Evolutionary conservation across 305 asterid species (phyloP), one percentile per base, ranked within the genome.

Genomic region (Rubia peregrina): DNA sequence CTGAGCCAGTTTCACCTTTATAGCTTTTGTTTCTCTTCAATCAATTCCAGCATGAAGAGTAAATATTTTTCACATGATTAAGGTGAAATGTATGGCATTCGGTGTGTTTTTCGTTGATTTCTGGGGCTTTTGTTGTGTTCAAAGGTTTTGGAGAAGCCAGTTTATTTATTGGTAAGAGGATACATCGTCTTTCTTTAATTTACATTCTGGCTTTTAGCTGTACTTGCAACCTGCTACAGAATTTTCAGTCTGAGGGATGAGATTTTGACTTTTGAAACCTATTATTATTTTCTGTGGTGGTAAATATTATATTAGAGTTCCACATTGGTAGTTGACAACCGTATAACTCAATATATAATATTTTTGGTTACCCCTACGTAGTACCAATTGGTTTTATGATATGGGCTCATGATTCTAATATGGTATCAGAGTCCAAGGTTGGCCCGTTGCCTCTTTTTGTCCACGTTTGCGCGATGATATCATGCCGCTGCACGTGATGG

Each of bases 1-100:
- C 57, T 38, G 56, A 49, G 56, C 56, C 16, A 19, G 17, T 40
- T 72, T 55, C 46, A 42, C 33, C 36, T 51, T 17, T 64, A 24
- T 56, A 38, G 9, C 51, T 72, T 65, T 40, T 63, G 65, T 24
- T 63, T 30, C 30, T 71, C 4, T 13, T 53, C 13, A 26, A 66
- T 56, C 42, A 21, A 65, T 40, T 4, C 14, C 22, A 24, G 21
- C 49, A 62, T 26, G 10, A 49, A 36, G 6, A 17, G 71, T 16
- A n/a, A 24, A 42, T 24, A 42, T n/a, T 41, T 16, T 19, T 9
- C 21, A 5, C 59, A 30, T 57, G 21, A 66, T 59, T 22, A 41
- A 9, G 36, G 57, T 51, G 57, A 51, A 6, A 51, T 51, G 57
- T 5, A 16, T 13, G 17, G 51, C 51, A 44, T 46, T 46, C 16